Evolutionary conservation across 768 basidiomycete species (phyloP), one percentile per base, ranked within the genome.

Genomic region (Trametes meyenii): DNA sequence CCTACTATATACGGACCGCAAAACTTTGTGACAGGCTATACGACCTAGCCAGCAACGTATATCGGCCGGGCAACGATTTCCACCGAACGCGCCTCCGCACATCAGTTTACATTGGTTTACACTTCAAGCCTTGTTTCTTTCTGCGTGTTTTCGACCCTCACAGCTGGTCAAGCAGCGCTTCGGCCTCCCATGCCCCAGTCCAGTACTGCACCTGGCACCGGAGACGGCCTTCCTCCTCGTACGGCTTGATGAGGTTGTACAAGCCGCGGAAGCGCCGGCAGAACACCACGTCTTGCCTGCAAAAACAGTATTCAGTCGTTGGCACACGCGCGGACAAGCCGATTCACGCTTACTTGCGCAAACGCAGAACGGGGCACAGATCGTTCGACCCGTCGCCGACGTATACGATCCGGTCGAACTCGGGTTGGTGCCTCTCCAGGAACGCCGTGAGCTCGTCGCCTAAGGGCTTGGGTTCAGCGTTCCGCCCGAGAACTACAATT

Each of bases 161-260:
- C 5, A 72, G 54, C 60, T 70, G 62, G 11, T 58, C 60, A 69
- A 94, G 90, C 45, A 84, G 81, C 74, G 96, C 93, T 73, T 98
- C 96, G 48, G 95, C 87, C 72, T 98, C 94, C 96, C 96, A 98
- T 45, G 95, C 96, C 39, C 93, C 94, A 7, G 84, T 84, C 96
- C 96, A 98, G 71, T 92, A 89, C 66, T 85, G 79, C 60, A 95
- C 83, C 55, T 86, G 73, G 67, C 88, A 88, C 60, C 84, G 83
- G 61, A 97, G 81, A 12, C 91, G 91, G 12, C 75, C 75, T 39
- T 73, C 73, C 44, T 79, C 69, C 2, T 90, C 91, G 61, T 97
- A 92, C 50, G 81, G 80, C 40, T 79, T 78, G 66, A 98, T 94
- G 35, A 93, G 85, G 67, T 79, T 84, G 66, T 93, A 85, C 45